These are phyloP conservation scores for Alternaria incomplexa DNA, from an alignment of 2,329 filamentous ascomycete species.

Conservation along the genomic window DNA sequence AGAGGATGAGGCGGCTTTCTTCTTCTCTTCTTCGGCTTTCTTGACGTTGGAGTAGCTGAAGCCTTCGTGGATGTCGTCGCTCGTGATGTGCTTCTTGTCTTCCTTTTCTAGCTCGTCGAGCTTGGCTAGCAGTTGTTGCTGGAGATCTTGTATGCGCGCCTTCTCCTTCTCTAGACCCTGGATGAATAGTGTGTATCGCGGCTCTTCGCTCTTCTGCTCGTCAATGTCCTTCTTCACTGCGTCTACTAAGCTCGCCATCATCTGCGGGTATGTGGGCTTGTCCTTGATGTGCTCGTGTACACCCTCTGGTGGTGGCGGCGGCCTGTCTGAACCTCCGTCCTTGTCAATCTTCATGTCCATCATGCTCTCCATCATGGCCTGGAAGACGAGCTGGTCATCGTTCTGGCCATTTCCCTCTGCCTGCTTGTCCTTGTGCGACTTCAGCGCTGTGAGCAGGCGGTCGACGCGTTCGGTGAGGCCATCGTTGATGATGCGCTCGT, in stretches of 20 bases:
- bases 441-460: constrained; percentile 74
- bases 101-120: constrained; percentile 83
- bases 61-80: constrained; percentile 83
- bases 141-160: constrained; percentile 77
- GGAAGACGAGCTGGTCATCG: constrained; percentile 81
- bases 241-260: constrained; percentile 97
- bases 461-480: constrained; percentile 85
- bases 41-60: constrained; percentile 86
- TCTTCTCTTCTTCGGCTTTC: constrained; percentile 24
- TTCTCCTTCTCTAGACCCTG: constrained; percentile 78
- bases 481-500: constrained; percentile 92
- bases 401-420: constrained; percentile 49
- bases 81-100: constrained; percentile 90
- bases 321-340: constrained; percentile 53
- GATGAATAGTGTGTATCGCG: constrained; percentile 75
- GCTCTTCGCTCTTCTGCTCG: constrained; percentile 69
- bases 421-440: constrained; percentile 67
- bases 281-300: constrained; percentile 77
- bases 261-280: constrained; percentile 88
- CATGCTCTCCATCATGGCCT: constrained; percentile 81
- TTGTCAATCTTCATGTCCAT: constrained; percentile 63
- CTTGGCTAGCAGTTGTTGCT: constrained; percentile 75
- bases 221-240: constrained; percentile 88
- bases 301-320: constrained; percentile 77
- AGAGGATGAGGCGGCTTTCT: constrained; percentile 30